Percentiles rank a stretch among this genome's conserved stretches.
phyloP scores from a whole-genome alignment of 352 stramenopile genomes.

The Lagenidium giganteum region DNA sequence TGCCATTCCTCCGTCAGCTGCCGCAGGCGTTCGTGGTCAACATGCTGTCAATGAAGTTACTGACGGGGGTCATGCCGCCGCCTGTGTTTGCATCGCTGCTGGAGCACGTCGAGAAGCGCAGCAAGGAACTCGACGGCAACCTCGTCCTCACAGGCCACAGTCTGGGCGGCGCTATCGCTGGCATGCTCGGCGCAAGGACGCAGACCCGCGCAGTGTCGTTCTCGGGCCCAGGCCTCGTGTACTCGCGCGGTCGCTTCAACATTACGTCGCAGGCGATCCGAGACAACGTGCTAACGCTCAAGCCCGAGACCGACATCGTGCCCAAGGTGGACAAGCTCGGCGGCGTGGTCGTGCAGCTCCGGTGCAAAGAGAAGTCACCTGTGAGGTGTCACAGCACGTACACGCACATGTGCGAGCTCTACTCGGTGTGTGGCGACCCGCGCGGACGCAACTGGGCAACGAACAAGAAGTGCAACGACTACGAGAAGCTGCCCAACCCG shows the following conservation, averaged over 20 bases:
- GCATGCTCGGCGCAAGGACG: slow-evolving; percentile 70
- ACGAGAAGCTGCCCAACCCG: slow-evolving; percentile 32
- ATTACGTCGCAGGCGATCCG: slow-evolving; percentile 52
- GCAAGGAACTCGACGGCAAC: slow-evolving; percentile 37
- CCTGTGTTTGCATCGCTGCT: slow-evolving; percentile 57
- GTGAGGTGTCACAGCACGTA: slow-evolving; percentile 68
- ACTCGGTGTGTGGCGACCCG: slow-evolving; percentile 61
- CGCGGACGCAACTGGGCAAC: slow-evolving; percentile 55
- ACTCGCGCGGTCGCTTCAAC: slow-evolving; percentile 67
- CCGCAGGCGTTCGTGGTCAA: slow-evolving; percentile 26
- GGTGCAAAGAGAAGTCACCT: slow-evolving; percentile 58
- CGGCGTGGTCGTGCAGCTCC: slow-evolving; percentile 74
- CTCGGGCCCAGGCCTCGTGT: slow-evolving; percentile 65
- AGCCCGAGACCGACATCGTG: slow-evolving; percentile 73
- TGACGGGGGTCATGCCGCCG: slow-evolving; percentile 35
- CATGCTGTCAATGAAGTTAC: slow-evolving; percentile 23
- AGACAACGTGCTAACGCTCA: slow-evolving; percentile 80
- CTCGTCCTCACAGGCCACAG: slow-evolving; percentile 76
- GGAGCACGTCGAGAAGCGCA: slow-evolving; percentile 41
- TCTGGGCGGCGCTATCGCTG: slow-evolving; percentile 69
- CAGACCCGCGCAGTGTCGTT: slow-evolving; percentile 72
- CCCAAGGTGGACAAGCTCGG: slow-evolving; percentile 70
- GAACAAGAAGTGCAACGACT: slow-evolving; percentile 52
- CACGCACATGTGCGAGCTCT: slow-evolving; percentile 76
- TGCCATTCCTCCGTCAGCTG: slow-evolving; percentile 28